Base-by-base conservation (phyloP, 2,329 filamentous ascomycete species). In the Venturia oleaginea region DNA sequence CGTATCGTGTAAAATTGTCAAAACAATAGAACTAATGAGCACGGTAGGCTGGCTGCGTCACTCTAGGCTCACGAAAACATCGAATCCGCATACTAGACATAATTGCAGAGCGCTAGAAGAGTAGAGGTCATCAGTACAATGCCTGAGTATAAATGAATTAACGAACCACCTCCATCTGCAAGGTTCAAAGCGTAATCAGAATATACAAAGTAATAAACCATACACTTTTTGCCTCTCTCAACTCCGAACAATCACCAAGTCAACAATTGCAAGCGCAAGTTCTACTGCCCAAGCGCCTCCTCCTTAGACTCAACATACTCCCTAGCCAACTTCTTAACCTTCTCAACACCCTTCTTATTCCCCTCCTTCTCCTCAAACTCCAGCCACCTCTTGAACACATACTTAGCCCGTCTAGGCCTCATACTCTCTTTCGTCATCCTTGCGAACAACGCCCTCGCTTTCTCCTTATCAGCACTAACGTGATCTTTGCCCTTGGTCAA, bases 301-400 rank as follows among this genome's bases (percentile, higher is more conserved):
- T 27, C 46, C 46, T 27, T 51, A 51, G 46, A 22, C 32, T 63
- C 62, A 55, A 87, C 86, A 82, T 87, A 93, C 72, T 88, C 86
- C 71, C 82, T 82, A 62, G 90, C 90, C 74, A 86, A 82, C 22
- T 83, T 86, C 72, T 85, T 86, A 59, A 92, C 90, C 69, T 82
- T 83, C 72, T 91, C 88, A 60, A 85, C 80, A 69, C 82, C 84
- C 80, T 90, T 90, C 80, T 90, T 90, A 67, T 82, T 85, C 1
- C 90, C 91, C 65, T 84, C 71, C 59, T 74, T 73, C 77, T 88
- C 86, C 79, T 99, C 94, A 84, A 91, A 97, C 69, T 89, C 85
- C 65, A 89, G 84, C 94, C 94, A 99, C 69, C 90, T 84, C 78
- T 91, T 91, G 78, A 97, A 99, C 81, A 96, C 90, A 72, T 86